Percentiles rank a stretch among this genome's conserved stretches.
phyloP scores from a whole-genome alignment of 2,329 filamentous ascomycete species.

The Tolypocladium pustulatum region DNA sequence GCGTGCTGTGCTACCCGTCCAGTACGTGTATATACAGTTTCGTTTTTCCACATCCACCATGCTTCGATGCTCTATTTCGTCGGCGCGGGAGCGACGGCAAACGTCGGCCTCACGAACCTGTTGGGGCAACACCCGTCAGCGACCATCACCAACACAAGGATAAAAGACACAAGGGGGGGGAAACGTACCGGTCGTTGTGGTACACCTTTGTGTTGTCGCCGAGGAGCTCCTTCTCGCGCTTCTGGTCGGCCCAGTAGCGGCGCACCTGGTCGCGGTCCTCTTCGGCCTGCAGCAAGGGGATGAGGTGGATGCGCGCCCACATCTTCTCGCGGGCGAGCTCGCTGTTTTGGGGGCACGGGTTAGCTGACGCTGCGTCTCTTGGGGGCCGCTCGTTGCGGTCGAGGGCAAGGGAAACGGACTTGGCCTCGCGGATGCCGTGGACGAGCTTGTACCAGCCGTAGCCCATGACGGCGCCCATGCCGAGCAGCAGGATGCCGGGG shows the following conservation, averaged over 20 bases:
- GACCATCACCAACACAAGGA: neutral
- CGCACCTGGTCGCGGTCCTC: slow-evolving; percentile 93
- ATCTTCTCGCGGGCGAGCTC: slow-evolving; percentile 96
- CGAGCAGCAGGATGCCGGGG: slow-evolving; percentile 67
- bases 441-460: slow-evolving; percentile 87
- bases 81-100: slow-evolving; percentile 57
- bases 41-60: neutral
- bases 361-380: neutral
- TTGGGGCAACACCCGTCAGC: neutral
- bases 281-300: slow-evolving; percentile 88
- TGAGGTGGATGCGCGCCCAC: slow-evolving; percentile 93
- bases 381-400: neutral
- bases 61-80: slow-evolving; percentile 36
- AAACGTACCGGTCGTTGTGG: slow-evolving; percentile 65
- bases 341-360: slow-evolving; percentile 32
- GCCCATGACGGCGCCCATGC: slow-evolving; percentile 66
- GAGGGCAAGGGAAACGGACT: slow-evolving; percentile 49
- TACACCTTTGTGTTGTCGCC: slow-evolving; percentile 79
- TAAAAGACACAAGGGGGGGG: neutral
- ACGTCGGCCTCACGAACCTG: slow-evolving; percentile 76
- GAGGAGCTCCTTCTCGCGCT: slow-evolving; percentile 80
- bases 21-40: slow-evolving; percentile 6
- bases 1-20: neutral
- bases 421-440: slow-evolving; percentile 77
- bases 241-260: slow-evolving; percentile 75